Evolutionary conservation across 2,329 filamentous ascomycete genomes (phyloP), one percentile per base, ranked within the genome.

Genomic region (Leptographium procerum): DNA sequence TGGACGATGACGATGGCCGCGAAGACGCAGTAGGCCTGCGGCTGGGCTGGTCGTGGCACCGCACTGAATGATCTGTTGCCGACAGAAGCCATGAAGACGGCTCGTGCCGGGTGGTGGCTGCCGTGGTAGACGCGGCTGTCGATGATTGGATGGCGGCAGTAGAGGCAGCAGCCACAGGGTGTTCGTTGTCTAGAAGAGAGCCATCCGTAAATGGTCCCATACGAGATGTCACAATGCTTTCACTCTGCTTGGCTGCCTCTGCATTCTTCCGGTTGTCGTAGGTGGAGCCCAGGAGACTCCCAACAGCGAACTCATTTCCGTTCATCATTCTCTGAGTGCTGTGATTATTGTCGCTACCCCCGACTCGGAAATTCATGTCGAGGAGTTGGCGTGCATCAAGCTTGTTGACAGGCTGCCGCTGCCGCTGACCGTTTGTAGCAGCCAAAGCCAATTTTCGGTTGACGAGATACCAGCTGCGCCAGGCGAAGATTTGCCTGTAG

Each of bases 381-480:
- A 8, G 40, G 4, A 9, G 19, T 19, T n/a, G 40, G 19, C 40
- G 40, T 43, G 40, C 16, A n/a, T 43, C 14, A 8, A 43, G 2
- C 40, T 43, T 43, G 40, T 2, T 9, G 19, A 22, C n/a, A 19
- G 19, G 40, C 67, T 7, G 66, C 59, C 24, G 19, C 10, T 13
- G 45, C 19, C 26, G 43, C 22, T n/a, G 29, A 22, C 16, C 19
- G 29, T 22, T 22, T 13, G 24, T n/a, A 19, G 10, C 16, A 63
- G 66, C 22, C 66, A 65, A 59, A 69, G 72, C 43, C 66, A 69
- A 83, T 67, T 86, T 80, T 61, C 84, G 84, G 64, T 89, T 85
- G 50, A 89, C 87, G 9, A 96, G 73, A 67, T 96, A 96, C 90
- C 91, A 96, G 70, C 89, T 95, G 60, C 92, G 83, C 91, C 91